Conservation (phyloP, 371 early-diverging fungal species). For the Lichtheimia ornata region DNA sequence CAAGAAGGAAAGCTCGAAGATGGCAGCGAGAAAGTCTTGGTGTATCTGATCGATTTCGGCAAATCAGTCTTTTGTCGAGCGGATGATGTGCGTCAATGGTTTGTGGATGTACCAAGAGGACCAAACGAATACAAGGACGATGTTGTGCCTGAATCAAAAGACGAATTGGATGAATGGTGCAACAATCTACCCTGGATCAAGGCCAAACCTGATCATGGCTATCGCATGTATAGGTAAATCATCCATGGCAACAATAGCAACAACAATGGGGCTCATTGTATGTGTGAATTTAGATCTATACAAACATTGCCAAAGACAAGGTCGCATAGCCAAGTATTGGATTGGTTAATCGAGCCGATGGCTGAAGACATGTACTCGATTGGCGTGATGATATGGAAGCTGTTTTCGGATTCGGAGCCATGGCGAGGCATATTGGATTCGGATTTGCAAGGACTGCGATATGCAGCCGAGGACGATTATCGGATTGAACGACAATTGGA, state of each 20-base stretch:
- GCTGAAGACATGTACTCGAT: conserved; percentile 69
- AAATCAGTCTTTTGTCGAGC: conserved; percentile 62
- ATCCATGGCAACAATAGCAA: neutral
- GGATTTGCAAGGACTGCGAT: conserved; percentile 63
- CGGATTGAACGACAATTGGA: conserved; percentile 60
- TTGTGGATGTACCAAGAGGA: conserved; percentile 49
- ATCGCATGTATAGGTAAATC: conserved; percentile 55
- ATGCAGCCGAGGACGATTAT: conserved; percentile 57
- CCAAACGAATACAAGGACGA: conserved; percentile 46
- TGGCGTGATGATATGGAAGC: conserved; percentile 68
- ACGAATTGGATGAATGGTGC: conserved; percentile 53
- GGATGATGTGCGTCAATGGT: conserved; percentile 59
- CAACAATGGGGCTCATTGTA: too few species aligned
- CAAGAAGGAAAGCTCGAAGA: conserved; percentile 52
- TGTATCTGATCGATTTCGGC: conserved; percentile 69
- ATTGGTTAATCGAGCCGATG: conserved; percentile 60
- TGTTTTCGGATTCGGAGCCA: conserved; percentile 66
- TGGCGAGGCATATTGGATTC: conserved; percentile 70
- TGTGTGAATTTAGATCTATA: conserved; percentile 48
- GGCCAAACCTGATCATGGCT: conserved; percentile 65
- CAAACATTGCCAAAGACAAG: conserved; percentile 63
- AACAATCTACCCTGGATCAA: conserved; percentile 56
- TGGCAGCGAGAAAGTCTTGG: conserved; percentile 47
- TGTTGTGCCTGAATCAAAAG: conserved; percentile 46
- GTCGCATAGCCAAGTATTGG: conserved; percentile 50